Base-by-base conservation (phyloP, 78 protist genomes). In the Dictyostelium purpureum region DNA sequence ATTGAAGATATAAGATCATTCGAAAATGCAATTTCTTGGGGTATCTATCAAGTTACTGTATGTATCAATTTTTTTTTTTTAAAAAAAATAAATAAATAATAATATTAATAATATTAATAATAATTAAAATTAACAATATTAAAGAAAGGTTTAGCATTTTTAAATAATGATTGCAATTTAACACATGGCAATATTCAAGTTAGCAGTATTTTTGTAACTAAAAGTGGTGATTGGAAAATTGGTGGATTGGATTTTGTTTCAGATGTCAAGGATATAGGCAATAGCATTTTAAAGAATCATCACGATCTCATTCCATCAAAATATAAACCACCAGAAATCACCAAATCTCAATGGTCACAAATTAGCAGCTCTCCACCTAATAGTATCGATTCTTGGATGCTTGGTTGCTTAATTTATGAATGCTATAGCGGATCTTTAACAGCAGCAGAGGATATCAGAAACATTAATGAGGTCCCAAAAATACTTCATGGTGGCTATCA, bases 151-250 rank as follows among this genome's bases (percentile, higher is more conserved):
- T 45, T 94, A 47, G 59, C 88, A 59, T 94, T 94, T 70, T 42
- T 88, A 35, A 87, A 87, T 38, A 92, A 70, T 54, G 87, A 70
- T 38, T 65, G 66, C 21, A 94, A 88, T 69, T 26, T 94, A 45
- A 70, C 93, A 70, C 96, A 94, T 77, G 96, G 94, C 35, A 94
- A 94, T 73, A 51, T 94, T 14, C 63, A 77, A 45, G 43, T 63
- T 12, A 77, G 87, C 14, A 80, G 66, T 38, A 57, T 94, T 18
- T 94, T 94, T 78, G 94, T 94, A 6, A 94, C 79, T 31, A 77
- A 79, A 70, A 43, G 74, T 24, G 96, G 96, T n/a, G 96, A 94
- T 80, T 94, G 96, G 96, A 88, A 94, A 71, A 66, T 94, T 31
- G 94, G 96, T 21, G 94, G 93, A 51, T 77, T 94, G 37, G 96